Percentiles rank a stretch among this genome's conserved stretches.
phyloP scores from a whole-genome alignment of 2,329 filamentous ascomycete genomes.

The Alternaria sp. region DNA sequence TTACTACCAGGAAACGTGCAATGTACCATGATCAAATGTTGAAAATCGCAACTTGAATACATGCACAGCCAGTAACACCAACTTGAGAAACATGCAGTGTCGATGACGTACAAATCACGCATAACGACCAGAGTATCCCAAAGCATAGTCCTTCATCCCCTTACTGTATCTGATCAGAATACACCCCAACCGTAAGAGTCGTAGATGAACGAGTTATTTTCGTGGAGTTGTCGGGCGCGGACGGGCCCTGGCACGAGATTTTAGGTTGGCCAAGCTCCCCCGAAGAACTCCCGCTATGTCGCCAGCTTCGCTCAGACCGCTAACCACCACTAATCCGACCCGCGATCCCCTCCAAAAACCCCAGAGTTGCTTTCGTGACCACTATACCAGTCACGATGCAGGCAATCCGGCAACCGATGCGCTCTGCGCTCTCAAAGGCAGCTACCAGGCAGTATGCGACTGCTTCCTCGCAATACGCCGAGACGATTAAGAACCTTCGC shows the following conservation, averaged over 20 bases:
- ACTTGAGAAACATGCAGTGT: neutral
- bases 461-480: constrained; percentile 64
- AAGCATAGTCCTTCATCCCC: neutral
- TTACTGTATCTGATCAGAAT: neutral
- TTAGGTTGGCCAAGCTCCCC: constrained; percentile 31
- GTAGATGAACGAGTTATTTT: constrained; percentile 24
- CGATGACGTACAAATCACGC: neutral
- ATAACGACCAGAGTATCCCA: neutral
- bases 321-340: constrained; percentile 30
- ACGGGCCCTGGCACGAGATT: constrained; percentile 23
- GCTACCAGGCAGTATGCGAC: constrained; percentile 81
- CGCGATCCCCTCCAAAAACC: constrained; percentile 26
- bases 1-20: constrained; percentile 1
- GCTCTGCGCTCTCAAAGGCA: constrained; percentile 72
- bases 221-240: constrained; percentile 29
- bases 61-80: neutral
- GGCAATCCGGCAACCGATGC: constrained; percentile 78
- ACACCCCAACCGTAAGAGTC: neutral
- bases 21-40: neutral
- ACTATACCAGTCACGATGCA: constrained; percentile 71
- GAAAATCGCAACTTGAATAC: neutral
- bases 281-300: constrained; percentile 35
- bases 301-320: constrained; percentile 35
- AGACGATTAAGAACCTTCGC: constrained; percentile 74
- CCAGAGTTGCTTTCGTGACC: constrained; percentile 39